Evolutionary conservation across 2,329 filamentous ascomycete genomes (phyloP).

Genomic region (Arthrobotrys iridis): DNA sequence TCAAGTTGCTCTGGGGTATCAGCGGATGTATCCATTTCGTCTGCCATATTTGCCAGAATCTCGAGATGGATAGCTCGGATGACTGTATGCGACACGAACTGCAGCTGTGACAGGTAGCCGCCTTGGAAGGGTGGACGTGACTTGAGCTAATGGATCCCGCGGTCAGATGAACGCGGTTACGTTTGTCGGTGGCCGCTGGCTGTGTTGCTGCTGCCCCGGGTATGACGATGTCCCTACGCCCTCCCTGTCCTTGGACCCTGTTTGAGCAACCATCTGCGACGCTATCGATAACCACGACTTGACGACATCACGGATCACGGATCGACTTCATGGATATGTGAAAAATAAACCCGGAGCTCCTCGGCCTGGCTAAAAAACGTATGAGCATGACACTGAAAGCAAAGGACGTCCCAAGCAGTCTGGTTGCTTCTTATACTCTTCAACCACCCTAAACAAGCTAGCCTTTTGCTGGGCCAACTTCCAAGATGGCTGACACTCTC

Average conservation of each 20-base stretch:
- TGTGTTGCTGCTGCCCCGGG: constrained; percentile 23
- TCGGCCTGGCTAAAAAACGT: not conserved
- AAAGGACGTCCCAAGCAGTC: not conserved
- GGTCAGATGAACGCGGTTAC: constrained; percentile 45
- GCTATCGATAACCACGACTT: not conserved
- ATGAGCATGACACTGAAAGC: constrained; percentile 13
- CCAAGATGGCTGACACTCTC: constrained; percentile 27
- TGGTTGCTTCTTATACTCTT: not conserved
- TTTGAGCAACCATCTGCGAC: constrained; percentile 2
- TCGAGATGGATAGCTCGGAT: not conserved
- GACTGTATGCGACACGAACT: constrained; percentile 19
- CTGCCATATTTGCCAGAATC: constrained; percentile 29
- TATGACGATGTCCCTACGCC: constrained; percentile 17
- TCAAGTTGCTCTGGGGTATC: constrained; percentile 7
- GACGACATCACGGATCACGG: not conserved
- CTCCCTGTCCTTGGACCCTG: not conserved
- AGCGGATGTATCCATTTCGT: constrained; percentile 48
- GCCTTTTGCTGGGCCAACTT: not conserved
- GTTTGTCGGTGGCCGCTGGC: constrained; percentile 22
- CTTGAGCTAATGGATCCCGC: constrained; percentile 11
- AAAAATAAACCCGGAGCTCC: not conserved
- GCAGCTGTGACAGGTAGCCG: constrained; percentile 18
- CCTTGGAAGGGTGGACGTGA: constrained; percentile 34
- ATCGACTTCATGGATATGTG: not conserved
- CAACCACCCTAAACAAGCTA: not conserved